Percentiles rank a stretch among this genome's conserved stretches.
Conservation (phyloP, 176 grass and related monocot genomes). For the Oryza coarctata region DNA sequence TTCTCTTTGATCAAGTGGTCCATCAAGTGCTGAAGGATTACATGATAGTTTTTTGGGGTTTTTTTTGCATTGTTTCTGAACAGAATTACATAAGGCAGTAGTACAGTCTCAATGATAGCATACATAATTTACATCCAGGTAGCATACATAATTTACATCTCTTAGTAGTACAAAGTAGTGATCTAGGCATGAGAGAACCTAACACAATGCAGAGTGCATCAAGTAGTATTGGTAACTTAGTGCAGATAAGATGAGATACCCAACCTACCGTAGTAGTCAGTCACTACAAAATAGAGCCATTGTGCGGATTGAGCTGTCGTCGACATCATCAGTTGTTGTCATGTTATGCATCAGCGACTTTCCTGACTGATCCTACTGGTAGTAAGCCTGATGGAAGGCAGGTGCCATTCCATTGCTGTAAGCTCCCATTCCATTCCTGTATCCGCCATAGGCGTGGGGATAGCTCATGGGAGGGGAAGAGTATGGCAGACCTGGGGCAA, state of each 20-base stretch:
- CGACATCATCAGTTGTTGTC: constrained; percentile 60
- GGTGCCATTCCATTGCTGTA: constrained; percentile 60
- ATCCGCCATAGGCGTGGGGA: constrained; percentile 51
- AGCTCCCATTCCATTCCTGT: constrained; percentile 51
- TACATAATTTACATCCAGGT: constrained; percentile 87
- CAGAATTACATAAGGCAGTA: constrained; percentile 6
- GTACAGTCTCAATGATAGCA: constrained; percentile 15
- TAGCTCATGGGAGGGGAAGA: constrained; percentile 66
- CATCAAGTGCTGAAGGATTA: constrained; percentile 45
- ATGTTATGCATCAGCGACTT: constrained; percentile 59
- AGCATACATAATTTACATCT: constrained; percentile 86
- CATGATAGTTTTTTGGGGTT: constrained; percentile 32
- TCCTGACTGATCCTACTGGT: constrained; percentile 61
- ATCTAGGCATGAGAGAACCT: constrained; percentile 58
- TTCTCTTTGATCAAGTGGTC: constrained; percentile 40
- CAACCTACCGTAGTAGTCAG: constrained; percentile 78
- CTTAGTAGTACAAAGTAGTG: constrained; percentile 49
- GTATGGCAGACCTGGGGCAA: constrained; percentile 62
- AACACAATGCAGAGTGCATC: constrained; percentile 50
- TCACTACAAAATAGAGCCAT: constrained; percentile 84
- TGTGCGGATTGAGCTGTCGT: constrained; percentile 31
- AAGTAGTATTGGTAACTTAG: constrained; percentile 47
- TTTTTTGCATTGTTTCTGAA: constrained; percentile 23
- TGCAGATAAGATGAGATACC: constrained; percentile 31
- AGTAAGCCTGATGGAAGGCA: constrained; percentile 77